Conservation (phyloP, 2,329 filamentous ascomycete genomes). For the Colletotrichum falcatum region DNA sequence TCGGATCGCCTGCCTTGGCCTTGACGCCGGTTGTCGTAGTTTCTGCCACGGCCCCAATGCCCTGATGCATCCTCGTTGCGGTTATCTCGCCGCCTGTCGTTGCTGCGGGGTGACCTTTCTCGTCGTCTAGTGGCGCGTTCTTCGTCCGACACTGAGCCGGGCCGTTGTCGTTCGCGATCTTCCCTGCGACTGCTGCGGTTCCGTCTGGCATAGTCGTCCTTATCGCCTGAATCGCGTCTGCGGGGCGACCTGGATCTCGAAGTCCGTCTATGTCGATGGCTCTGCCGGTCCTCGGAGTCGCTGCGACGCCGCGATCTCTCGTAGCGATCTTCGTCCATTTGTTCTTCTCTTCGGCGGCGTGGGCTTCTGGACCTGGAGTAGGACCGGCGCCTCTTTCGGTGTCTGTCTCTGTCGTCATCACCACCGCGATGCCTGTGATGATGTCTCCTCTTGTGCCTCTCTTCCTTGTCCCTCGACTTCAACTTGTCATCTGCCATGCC, state of each 20-base stretch:
- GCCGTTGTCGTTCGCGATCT: constrained; percentile 48
- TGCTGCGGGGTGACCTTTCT: constrained; percentile 20
- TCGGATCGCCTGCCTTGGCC: constrained; percentile 43
- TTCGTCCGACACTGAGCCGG: constrained; percentile 45
- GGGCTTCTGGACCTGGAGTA: constrained; percentile 60
- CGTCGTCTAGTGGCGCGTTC: constrained; percentile 50
- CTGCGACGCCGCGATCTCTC: constrained; percentile 41
- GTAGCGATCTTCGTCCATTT: constrained; percentile 47
- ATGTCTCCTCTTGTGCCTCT: constrained; percentile 57
- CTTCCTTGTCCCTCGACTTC: constrained; percentile 53
- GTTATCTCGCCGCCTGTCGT: constrained; percentile 43
- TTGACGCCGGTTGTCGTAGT: constrained; percentile 40
- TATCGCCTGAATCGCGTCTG: constrained; percentile 33
- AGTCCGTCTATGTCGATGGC: constrained; percentile 31
- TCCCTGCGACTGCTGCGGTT: constrained; percentile 43
- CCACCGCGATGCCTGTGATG: constrained; percentile 57
- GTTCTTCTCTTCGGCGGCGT: constrained; percentile 46
- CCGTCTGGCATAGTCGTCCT: constrained; percentile 16
- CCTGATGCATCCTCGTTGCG: constrained; percentile 42
- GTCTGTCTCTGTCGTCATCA: constrained; percentile 55
- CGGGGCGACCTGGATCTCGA: constrained; percentile 36
- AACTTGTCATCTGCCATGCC: constrained; percentile 62
- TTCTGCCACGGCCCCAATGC: constrained; percentile 42
- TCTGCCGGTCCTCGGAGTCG: constrained; percentile 38
- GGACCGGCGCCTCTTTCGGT: constrained; percentile 56